A percentile compares a stretch with the other conserved stretches of the same genome.
Conservation (phyloP, 176 grass and related monocot genomes). For the Juncus effusus region DNA sequence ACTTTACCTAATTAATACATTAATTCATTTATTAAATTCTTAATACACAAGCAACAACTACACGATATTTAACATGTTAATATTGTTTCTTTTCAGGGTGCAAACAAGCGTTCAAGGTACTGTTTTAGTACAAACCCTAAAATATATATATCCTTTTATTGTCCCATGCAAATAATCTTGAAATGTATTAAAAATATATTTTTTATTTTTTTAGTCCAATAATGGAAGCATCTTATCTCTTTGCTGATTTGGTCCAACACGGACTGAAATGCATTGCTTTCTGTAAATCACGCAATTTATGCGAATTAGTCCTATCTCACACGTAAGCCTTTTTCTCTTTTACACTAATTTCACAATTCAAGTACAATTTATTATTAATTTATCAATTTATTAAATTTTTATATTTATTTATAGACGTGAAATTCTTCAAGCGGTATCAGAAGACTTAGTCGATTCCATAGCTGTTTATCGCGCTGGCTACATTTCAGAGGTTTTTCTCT, state of each 20-base stretch:
- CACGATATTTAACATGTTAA: slow-evolving; percentile 3
- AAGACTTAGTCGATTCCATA: slow-evolving; percentile 62
- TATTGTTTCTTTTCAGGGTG: slow-evolving; percentile 30
- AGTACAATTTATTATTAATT: slow-evolving; percentile 17
- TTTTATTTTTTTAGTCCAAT: slow-evolving; percentile 56
- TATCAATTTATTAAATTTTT: not conserved
- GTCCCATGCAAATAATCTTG: not conserved
- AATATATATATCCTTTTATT: slow-evolving; percentile 20
- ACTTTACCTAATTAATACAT: slow-evolving; percentile 6
- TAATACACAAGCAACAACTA: too few species aligned
- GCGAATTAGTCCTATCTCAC: slow-evolving; percentile 82
- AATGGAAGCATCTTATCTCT: slow-evolving; percentile 77
- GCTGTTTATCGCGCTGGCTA: slow-evolving; percentile 95
- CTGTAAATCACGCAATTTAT: slow-evolving; percentile 85
- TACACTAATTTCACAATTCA: slow-evolving; percentile 10
- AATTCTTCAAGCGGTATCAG: slow-evolving; percentile 61
- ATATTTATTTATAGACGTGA: slow-evolving; percentile 54
- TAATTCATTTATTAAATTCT: not conserved
- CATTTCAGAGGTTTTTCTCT: slow-evolving; percentile 60
- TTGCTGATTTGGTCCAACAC: slow-evolving; percentile 94
- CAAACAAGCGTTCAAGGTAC: slow-evolving; percentile 67
- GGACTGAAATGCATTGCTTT: slow-evolving; percentile 96
- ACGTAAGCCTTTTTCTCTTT: slow-evolving; percentile 58
- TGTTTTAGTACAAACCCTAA: too few species aligned
- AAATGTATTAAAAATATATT: not conserved